phyloP scores from a whole-genome alignment of 108 stramenopile genomes.

The Schizochytrium sp. region DNA sequence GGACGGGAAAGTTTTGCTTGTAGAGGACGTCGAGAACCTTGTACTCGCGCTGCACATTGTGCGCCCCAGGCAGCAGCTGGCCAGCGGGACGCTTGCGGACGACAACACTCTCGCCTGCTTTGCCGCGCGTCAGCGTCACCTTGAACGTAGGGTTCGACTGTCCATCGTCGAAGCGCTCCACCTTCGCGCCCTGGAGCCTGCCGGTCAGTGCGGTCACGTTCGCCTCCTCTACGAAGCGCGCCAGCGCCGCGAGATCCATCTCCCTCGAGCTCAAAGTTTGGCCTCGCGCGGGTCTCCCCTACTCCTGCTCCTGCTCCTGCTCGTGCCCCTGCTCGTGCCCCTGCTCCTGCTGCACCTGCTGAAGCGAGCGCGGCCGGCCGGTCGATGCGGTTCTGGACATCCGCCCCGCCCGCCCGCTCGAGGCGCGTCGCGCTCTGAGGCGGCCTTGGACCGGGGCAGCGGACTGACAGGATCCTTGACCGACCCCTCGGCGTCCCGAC shows the following conservation, averaged over 20 bases:
- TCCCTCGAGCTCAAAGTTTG: background rate
- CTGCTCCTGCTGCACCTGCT: no score
- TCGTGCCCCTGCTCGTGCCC: no score
- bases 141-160: conserved; percentile 40
- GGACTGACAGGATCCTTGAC: no score
- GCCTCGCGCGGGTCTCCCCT: no score
- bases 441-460: no score
- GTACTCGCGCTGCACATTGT: conserved; percentile 29
- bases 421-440: no score
- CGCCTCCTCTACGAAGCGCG: background rate
- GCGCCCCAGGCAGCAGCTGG: conserved; percentile 31
- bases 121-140: background rate
- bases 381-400: no score
- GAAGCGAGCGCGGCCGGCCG: no score
- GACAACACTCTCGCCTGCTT: background rate
- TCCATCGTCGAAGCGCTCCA: conserved; percentile 32
- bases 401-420: no score
- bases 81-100: conserved; percentile 34
- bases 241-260: background rate
- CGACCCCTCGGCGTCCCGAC: no score
- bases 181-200: background rate
- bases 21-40: background rate
- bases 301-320: no score
- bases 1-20: conserved; percentile 10
- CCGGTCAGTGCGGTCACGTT: background rate